Evolutionary conservation across 768 basidiomycete genomes (phyloP).

Genomic region (Cystobasidium ongulense): DNA sequence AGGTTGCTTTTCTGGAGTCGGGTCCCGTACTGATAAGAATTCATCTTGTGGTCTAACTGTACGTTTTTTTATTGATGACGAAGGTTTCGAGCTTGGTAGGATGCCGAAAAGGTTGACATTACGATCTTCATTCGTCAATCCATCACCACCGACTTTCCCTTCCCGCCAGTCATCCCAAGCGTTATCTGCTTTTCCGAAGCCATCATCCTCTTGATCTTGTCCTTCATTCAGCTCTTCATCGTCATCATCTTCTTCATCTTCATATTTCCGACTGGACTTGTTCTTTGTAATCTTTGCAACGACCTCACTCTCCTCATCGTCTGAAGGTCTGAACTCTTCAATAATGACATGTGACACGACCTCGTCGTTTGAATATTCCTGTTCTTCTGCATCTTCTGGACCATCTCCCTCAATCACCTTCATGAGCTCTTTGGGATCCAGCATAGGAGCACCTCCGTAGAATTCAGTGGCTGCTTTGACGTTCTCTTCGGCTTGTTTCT

Average conservation of each 20-base stretch:
- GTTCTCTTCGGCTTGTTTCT: slow-evolving; percentile 21
- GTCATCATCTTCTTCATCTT: slow-evolving; percentile 5
- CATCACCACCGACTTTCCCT: not conserved
- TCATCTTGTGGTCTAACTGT: not conserved
- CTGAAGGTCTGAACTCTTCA: slow-evolving; percentile 22
- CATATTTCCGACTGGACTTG: not conserved
- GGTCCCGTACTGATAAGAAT: slow-evolving; percentile 2
- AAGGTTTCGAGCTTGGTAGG: not conserved
- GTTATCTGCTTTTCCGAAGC: not conserved
- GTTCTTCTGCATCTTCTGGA: slow-evolving; percentile 14
- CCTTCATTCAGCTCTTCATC: not conserved
- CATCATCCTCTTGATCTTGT: not conserved
- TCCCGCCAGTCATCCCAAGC: not conserved
- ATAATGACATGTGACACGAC: slow-evolving; percentile 12
- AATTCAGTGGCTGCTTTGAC: slow-evolving; percentile 16
- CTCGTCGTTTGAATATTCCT: slow-evolving; percentile 27
- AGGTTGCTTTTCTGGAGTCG: not conserved
- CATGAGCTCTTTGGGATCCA: not conserved
- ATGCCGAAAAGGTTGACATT: not conserved
- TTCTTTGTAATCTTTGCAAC: not conserved
- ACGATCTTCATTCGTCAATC: slow-evolving; percentile 4
- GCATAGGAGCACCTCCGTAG: slow-evolving; percentile 7
- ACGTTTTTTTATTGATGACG: not conserved
- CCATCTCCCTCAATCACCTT: not conserved
- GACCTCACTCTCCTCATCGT: slow-evolving; percentile 7